Evolutionary conservation across 495 filamentous ascomycete genomes (phyloP).

Genomic region (Podospora bellae-mahoneyi): DNA sequence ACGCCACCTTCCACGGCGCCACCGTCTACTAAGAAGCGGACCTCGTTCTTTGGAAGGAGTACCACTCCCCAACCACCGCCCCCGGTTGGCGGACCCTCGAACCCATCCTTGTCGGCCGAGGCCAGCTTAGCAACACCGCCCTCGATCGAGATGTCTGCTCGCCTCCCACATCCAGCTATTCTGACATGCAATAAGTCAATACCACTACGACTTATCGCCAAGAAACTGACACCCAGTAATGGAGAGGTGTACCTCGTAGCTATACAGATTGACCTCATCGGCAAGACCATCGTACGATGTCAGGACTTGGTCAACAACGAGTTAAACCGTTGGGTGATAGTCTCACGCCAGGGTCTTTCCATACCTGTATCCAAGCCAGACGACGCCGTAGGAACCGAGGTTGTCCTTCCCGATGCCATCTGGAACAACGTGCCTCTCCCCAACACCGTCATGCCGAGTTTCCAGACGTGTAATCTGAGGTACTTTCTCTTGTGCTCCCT

Average conservation of each 20-base stretch:
- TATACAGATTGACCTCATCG: slow-evolving; percentile 75
- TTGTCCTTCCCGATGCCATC: slow-evolving; percentile 58
- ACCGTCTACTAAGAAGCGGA: slow-evolving; percentile 44
- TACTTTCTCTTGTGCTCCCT: slow-evolving; percentile 8
- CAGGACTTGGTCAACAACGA: slow-evolving; percentile 67
- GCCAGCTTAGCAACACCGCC: slow-evolving; percentile 30
- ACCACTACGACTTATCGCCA: slow-evolving; percentile 73
- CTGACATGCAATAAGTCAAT: slow-evolving; percentile 83
- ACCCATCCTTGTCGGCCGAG: background rate
- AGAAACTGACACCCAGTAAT: slow-evolving; percentile 61
- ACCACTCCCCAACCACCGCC: slow-evolving; percentile 8
- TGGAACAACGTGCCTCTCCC: slow-evolving; percentile 73
- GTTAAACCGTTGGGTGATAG: slow-evolving; percentile 62
- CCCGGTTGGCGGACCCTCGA: background rate
- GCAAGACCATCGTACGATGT: slow-evolving; percentile 72
- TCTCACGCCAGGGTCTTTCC: slow-evolving; percentile 62
- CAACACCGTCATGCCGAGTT: slow-evolving; percentile 78
- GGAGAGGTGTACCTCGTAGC: slow-evolving; percentile 70
- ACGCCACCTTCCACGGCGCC: slow-evolving; percentile 18
- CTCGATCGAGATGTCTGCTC: slow-evolving; percentile 64
- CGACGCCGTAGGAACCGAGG: slow-evolving; percentile 62
- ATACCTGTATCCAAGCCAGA: slow-evolving; percentile 56
- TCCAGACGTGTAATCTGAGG: slow-evolving; percentile 83
- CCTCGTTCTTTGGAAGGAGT: slow-evolving; percentile 48
- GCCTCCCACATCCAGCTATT: slow-evolving; percentile 83